Evolutionary conservation across 2,329 filamentous ascomycete genomes (phyloP).

Genomic region (Sphaerulina musiva): DNA sequence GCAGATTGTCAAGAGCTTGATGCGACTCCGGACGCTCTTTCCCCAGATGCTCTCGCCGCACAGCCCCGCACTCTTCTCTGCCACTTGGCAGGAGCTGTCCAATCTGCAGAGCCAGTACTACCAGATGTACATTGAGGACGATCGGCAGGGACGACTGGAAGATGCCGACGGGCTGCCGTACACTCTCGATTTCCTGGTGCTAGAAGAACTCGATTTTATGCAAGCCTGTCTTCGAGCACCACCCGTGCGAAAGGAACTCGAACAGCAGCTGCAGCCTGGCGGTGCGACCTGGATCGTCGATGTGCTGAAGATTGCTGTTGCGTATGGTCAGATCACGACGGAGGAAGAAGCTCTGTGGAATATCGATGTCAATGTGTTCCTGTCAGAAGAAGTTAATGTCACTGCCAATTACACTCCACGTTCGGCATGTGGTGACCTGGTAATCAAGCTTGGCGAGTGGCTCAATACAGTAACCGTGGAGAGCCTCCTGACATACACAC

Average conservation of each 20-base stretch:
- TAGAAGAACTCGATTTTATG: constrained; percentile 92
- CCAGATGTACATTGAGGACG: constrained; percentile 76
- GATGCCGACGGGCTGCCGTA: constrained; percentile 89
- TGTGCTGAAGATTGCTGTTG: constrained; percentile 75
- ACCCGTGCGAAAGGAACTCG: constrained; percentile 82
- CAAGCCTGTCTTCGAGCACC: constrained; percentile 84
- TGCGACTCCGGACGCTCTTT: constrained; percentile 82
- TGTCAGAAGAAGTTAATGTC: constrained; percentile 90
- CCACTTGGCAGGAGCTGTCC: constrained; percentile 82
- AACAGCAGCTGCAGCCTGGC: constrained; percentile 62
- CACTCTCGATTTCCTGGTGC: constrained; percentile 83
- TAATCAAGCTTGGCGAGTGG: constrained; percentile 92
- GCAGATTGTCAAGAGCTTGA: constrained; percentile 82
- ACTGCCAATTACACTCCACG: constrained; percentile 94
- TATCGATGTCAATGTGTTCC: constrained; percentile 88
- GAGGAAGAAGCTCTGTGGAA: constrained; percentile 97
- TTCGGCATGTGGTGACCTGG: constrained; percentile 82
- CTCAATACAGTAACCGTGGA: constrained; percentile 68
- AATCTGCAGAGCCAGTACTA: constrained; percentile 67
- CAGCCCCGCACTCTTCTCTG: constrained; percentile 73
- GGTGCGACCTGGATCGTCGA: constrained; percentile 76
- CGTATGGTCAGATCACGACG: constrained; percentile 80
- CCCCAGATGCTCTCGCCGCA: constrained; percentile 74
- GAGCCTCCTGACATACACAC: constrained; percentile 70
- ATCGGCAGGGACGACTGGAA: constrained; percentile 79